A percentile compares a stretch with the other conserved stretches of the same genome.
Evolutionary conservation across 129 eudicot genomes (phyloP).

Genomic region (Kitagawia praeruptora): DNA sequence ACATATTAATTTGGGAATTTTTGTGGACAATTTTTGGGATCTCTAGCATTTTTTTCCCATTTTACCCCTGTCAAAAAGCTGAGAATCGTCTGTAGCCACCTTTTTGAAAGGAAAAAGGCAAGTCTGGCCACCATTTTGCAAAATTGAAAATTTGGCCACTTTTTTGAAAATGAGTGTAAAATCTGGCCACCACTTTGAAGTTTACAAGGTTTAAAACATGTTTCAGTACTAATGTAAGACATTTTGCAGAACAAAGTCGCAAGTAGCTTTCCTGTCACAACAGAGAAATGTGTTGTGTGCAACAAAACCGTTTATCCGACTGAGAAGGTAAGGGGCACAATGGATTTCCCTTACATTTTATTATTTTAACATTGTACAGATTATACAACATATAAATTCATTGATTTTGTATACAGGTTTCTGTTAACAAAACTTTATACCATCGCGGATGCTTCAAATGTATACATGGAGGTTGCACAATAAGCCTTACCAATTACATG

Average conservation of each 20-base stretch:
- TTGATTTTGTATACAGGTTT: slow-evolving; percentile 28
- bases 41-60: too few relatives aligned
- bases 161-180: too few relatives aligned
- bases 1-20: too few relatives aligned
- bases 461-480: slow-evolving; percentile 69
- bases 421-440: slow-evolving; percentile 48
- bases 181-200: too few relatives aligned
- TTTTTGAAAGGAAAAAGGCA: too few relatives aligned
- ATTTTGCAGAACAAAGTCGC: slow-evolving; percentile 36
- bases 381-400: background rate
- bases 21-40: too few relatives aligned
- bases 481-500: slow-evolving; percentile 74
- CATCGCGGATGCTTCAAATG: slow-evolving; percentile 79
- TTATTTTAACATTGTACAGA: background rate
- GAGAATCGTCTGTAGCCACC: too few relatives aligned
- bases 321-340: slow-evolving; percentile 51
- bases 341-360: background rate
- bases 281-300: slow-evolving; percentile 75
- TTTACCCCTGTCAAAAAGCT: too few relatives aligned
- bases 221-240: background rate
- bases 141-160: too few relatives aligned
- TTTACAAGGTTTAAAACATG: background rate
- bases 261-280: slow-evolving; percentile 59
- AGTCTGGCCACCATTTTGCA: too few relatives aligned
- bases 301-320: slow-evolving; percentile 76